A percentile compares a stretch with the other conserved stretches of the same genome.
Evolutionary conservation across 1,139 yeast species (phyloP).

Genomic region (Geotrichum candidum): DNA sequence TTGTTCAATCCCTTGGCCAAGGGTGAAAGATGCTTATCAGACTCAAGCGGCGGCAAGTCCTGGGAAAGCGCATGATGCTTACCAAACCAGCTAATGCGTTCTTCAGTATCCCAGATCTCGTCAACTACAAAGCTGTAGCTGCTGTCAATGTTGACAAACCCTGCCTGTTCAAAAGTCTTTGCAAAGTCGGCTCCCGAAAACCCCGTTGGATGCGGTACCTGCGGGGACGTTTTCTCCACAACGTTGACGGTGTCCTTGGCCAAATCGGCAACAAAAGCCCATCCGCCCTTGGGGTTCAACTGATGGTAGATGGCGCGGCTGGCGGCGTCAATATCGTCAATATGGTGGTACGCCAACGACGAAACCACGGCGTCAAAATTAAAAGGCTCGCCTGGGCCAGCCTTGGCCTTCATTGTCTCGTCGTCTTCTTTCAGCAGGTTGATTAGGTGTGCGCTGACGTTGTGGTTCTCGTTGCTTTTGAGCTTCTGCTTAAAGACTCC

Average conservation of each 20-base stretch:
- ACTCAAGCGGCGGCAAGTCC: conserved; percentile 3
- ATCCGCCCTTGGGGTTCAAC: conserved; percentile 24
- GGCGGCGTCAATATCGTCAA: conserved; percentile 25
- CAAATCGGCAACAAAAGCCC: conserved; percentile 28
- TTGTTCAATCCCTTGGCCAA: neutral
- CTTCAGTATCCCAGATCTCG: conserved; percentile 25
- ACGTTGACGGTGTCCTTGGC: neutral
- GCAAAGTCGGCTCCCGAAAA: conserved; percentile 16
- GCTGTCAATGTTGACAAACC: conserved; percentile 21
- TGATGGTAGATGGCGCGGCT: conserved; percentile 21
- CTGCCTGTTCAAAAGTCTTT: conserved; percentile 22
- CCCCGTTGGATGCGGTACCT: conserved; percentile 25
- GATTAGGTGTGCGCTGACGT: conserved; percentile 23
- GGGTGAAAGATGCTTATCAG: neutral
- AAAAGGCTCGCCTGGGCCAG: conserved; percentile 21
- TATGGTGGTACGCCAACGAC: conserved; percentile 31
- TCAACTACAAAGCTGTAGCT: conserved; percentile 19
- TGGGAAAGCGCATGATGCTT: conserved; percentile 8
- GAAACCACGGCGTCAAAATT: conserved; percentile 28
- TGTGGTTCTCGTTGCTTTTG: conserved; percentile 20
- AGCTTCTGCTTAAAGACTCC: conserved; percentile 25
- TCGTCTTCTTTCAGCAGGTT: conserved; percentile 20
- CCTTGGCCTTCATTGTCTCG: conserved; percentile 18
- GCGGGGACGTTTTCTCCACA: neutral
- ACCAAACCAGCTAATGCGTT: conserved; percentile 16